phyloP scores from a whole-genome alignment of 2,329 filamentous ascomycete genomes.

The Claviceps sp. region DNA sequence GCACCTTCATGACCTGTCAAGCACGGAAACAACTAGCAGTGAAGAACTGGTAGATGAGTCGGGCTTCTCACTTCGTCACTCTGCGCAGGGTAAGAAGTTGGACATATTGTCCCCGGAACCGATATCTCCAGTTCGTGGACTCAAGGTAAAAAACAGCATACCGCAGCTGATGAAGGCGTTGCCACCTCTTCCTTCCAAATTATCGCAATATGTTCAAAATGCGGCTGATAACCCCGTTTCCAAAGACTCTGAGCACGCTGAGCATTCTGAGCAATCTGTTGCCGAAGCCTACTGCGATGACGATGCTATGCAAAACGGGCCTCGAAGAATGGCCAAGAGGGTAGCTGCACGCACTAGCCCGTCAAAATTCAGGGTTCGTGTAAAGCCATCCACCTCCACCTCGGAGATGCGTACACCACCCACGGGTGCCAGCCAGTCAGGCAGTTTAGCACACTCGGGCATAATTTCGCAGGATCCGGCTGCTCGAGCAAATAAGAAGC shows the following conservation, averaged over 20 bases:
- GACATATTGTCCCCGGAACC: conserved; percentile 33
- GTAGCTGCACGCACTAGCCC: conserved; percentile 5
- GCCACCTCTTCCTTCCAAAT: conserved; percentile 28
- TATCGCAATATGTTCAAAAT: conserved; percentile 1
- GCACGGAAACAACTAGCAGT: conserved; percentile 10
- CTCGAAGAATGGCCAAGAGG: neutral
- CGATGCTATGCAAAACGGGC: neutral
- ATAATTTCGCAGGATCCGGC: neutral
- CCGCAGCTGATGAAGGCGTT: conserved; percentile 39
- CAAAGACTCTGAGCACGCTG: neutral
- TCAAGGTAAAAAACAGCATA: conserved; percentile 35
- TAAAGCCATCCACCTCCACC: conserved; percentile 11
- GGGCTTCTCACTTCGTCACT: neutral
- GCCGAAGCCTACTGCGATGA: neutral
- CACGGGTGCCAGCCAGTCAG: neutral
- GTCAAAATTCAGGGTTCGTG: conserved; percentile 17
- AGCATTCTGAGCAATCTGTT: neutral
- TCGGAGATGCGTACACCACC: conserved; percentile 5
- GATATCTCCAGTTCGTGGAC: conserved; percentile 30
- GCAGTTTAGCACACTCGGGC: neutral
- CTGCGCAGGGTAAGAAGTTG: conserved; percentile 9
- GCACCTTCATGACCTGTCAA: conserved; percentile 16
- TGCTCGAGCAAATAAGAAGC: conserved; percentile 7
- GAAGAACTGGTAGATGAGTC: conserved; percentile 5
- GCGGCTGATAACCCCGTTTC: neutral